Conservation (phyloP, 2,329 filamentous ascomycete species). For the Neonectria magnoliae region DNA sequence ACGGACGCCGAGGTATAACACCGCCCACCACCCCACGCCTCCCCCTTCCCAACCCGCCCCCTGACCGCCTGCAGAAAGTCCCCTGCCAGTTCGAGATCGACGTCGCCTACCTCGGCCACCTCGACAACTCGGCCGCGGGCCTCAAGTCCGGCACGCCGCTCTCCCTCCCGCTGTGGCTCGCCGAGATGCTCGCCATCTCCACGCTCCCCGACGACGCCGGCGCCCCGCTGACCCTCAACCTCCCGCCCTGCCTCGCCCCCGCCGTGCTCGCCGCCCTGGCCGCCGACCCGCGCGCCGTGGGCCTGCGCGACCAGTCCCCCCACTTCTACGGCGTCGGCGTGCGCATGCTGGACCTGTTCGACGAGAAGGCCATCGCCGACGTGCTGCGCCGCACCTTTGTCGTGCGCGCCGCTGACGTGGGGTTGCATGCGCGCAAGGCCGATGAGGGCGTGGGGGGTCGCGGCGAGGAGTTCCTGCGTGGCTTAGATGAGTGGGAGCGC, state of each 20-base stretch:
- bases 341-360: slow-evolving; percentile 88
- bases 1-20: slow-evolving; percentile 81
- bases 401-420: slow-evolving; percentile 81
- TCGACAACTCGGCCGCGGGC: slow-evolving; percentile 82
- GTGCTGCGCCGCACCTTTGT: slow-evolving; percentile 84
- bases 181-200: slow-evolving; percentile 87
- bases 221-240: slow-evolving; percentile 80
- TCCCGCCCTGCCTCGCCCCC: slow-evolving; percentile 79
- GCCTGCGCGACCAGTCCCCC: slow-evolving; percentile 82
- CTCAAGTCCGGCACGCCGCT: slow-evolving; percentile 85
- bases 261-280: slow-evolving; percentile 90
- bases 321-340: slow-evolving; percentile 91
- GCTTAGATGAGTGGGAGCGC: slow-evolving; percentile 90
- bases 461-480: slow-evolving; percentile 83
- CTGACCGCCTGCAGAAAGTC: slow-evolving; percentile 69
- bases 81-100: slow-evolving; percentile 95
- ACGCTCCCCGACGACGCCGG: slow-evolving; percentile 57
- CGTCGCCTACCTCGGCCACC: slow-evolving; percentile 85
- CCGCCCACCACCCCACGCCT: background rate
- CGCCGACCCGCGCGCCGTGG: slow-evolving; percentile 86
- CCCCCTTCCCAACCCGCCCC: background rate
- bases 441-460: slow-evolving; percentile 68
- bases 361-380: slow-evolving; percentile 80
- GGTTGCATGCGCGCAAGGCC: slow-evolving; percentile 88
- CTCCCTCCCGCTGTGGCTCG: slow-evolving; percentile 91